Base-by-base conservation (phyloP, 345 rosid genomes). In the Abelmoschus esculentus region DNA sequence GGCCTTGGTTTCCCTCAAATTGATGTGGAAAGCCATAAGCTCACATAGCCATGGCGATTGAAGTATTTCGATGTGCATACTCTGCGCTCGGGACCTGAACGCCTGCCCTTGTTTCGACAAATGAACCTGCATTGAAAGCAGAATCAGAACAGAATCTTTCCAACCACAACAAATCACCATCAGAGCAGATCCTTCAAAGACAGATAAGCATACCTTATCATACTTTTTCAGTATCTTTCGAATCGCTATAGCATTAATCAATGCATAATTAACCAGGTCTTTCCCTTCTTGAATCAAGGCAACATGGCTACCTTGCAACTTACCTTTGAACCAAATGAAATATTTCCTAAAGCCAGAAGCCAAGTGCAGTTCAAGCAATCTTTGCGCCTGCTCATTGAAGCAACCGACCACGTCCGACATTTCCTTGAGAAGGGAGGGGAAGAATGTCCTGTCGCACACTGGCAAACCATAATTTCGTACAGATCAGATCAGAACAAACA, bases 1-100 rank as follows among this genome's bases (percentile, higher is more conserved):
- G 61, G 74, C 75, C 74, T 84, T 79, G 1, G 85, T 72, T 72
- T 87, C 91, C 79, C 86, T 87, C 75, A 90, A 67, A 74, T 91
- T 95, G 71, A 95, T 86, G 73, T 95, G 96, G 78, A 89, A 89
- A 73, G 97, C 99, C 82, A 89, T 87, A 34, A 95, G 96, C 79
- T 95, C 96, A 18, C 96, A 89, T 6, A 91, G 87, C 99, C 99
- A 95, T 9, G 97, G 99, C 17, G 99, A 95, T 47, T 88, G 96
- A 56, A 95, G 93, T 77, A 95, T 91, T 71, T 95, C 97, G 13
- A 88, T 79, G 67, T 86, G 88, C 97, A 95, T 86, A 46, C 84
- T 86, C 73, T 88, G 96, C 1, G 88, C 90, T 60, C 85, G 86
- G 7, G 97, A 85, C 85, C 84, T 90, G 79, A 95, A 91, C 56